Base-by-base conservation (phyloP, 164 flowering plant genomes). In the Tetracentron sinense region DNA sequence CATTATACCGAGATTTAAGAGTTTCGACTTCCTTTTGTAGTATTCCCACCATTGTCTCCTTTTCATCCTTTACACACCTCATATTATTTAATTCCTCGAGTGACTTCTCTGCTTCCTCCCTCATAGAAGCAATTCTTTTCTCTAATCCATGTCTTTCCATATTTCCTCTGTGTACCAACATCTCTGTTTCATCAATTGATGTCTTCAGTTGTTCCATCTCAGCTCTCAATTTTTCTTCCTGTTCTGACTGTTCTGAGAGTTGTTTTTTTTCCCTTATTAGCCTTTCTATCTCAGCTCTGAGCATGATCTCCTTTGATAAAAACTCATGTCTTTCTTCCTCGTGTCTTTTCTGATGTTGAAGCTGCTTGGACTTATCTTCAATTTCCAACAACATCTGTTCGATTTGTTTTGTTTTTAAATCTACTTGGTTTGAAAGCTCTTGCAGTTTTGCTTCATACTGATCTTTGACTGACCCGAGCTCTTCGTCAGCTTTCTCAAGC, bases 401-500 rank as follows among this genome's bases (percentile, higher is more conserved):
- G 19, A 74, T 56, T 69, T 79, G 72, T 52, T 55, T 52, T 21
- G 68, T 62, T 69, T 78, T 77, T 38, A 58, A 25, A 53, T 63
- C 68, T 38, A 75, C 12, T 67, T 85, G 79, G 38, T 61, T 20
- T 17, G 81, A 72, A 54, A 85, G 79, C 48, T 80, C 83, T 54
- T 42, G 33, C 44, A 85, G 19, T 77, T 76, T 81, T 54, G 53
- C 80, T 70, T 83, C 89, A 66, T 85, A 78, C 15, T 69, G 75
- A 42, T 76, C 81, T 57, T 64, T 81, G 42, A 77, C 65, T 27
- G 66, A 75, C n/a, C 64, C 71, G 28, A 87, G 77, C 70, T 86
- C 88, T 69, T 85, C 80, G 26, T 69, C 72, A 38, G 83, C 78
- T 63, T 82, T 78, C 29, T 68, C 69, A 11, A 93, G 73, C 75